Evolutionary conservation across 2,329 filamentous ascomycete genomes (phyloP), one percentile per base, ranked within the genome.

Genomic region (Diaporthe eres): DNA sequence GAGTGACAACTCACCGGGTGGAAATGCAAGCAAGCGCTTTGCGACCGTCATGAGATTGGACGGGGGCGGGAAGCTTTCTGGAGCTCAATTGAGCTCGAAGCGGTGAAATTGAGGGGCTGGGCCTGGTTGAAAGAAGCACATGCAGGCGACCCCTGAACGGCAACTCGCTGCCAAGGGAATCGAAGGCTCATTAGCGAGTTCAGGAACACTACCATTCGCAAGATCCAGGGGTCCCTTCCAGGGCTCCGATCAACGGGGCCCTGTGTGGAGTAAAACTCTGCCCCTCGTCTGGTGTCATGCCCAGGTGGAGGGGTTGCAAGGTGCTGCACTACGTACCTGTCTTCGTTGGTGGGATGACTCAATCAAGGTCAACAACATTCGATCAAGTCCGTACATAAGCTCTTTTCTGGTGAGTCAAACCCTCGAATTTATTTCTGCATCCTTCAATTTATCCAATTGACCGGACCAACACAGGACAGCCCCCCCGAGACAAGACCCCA

Each of bases 41-140:
- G 47, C n/a, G 74, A 57, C 34, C 74, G 68, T 47, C 39, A 65
- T 61, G 49, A 65, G 47, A 70, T 70, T 68, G 61, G 74, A 47
- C 42, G 55, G 67, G 58, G 67, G 31, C n/a, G 53, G n/a, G 68
- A 44, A 68, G 57, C 39, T 44, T 25, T 53, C 57, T 55, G 51
- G 57, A 47, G 65, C 73, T 75, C 57, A 42, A 49, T 42, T 68
- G 49, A 73, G 55, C 63, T 55, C 44, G 51, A 42, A 39, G 75
- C 34, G 53, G 61, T 73, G 76, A 77, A 77, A 76, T 76, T 34
- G 60, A 72, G 76, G 75, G 76, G 76, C 76, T 77, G 76, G 76
- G 74, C 44, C 39, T 61, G 53, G 44, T 51, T n/a, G 34, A 31
- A 12, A 12, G 68, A 51, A 42, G 75, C 22, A 60, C 57, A n/a